Evolutionary conservation across 2,329 filamentous ascomycete genomes (phyloP).

Genomic region (Alternaria gaisen): DNA sequence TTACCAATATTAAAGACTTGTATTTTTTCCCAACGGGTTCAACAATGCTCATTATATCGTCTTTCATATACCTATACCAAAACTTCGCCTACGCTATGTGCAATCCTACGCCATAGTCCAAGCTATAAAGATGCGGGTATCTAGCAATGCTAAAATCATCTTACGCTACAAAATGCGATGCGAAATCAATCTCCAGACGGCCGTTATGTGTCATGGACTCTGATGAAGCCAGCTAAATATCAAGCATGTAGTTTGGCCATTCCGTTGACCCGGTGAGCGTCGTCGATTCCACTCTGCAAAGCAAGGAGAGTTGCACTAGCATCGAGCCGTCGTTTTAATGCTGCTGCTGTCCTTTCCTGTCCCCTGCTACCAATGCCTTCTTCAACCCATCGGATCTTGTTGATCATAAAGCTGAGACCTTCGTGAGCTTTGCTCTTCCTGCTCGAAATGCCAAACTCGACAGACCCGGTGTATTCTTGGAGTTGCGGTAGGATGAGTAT

Average conservation of each 20-base stretch:
- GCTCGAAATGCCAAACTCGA: slow-evolving; percentile 82
- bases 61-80: slow-evolving; percentile 4
- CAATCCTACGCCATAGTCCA: slow-evolving; percentile 20
- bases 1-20: background rate
- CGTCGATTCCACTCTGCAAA: slow-evolving; percentile 41
- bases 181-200: slow-evolving; percentile 17
- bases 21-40: background rate
- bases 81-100: slow-evolving; percentile 16
- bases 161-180: slow-evolving; percentile 32
- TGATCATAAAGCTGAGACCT: slow-evolving; percentile 87
- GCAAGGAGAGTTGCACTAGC: slow-evolving; percentile 47
- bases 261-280: slow-evolving; percentile 33
- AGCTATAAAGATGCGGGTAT: slow-evolving; percentile 50
- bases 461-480: slow-evolving; percentile 76
- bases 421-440: slow-evolving; percentile 84
- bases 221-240: slow-evolving; percentile 12
- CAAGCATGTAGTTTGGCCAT: slow-evolving; percentile 42
- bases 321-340: slow-evolving; percentile 49
- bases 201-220: slow-evolving; percentile 22
- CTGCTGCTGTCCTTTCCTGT: slow-evolving; percentile 49
- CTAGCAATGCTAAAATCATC: slow-evolving; percentile 48
- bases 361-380: slow-evolving; percentile 64
- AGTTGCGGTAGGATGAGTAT: slow-evolving; percentile 83
- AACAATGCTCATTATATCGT: slow-evolving; percentile 11
- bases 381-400: slow-evolving; percentile 83